These are phyloP conservation scores for Sparassis latifolia DNA, from an alignment of 1,284 basidiomycete species.

Conservation along the genomic window DNA sequence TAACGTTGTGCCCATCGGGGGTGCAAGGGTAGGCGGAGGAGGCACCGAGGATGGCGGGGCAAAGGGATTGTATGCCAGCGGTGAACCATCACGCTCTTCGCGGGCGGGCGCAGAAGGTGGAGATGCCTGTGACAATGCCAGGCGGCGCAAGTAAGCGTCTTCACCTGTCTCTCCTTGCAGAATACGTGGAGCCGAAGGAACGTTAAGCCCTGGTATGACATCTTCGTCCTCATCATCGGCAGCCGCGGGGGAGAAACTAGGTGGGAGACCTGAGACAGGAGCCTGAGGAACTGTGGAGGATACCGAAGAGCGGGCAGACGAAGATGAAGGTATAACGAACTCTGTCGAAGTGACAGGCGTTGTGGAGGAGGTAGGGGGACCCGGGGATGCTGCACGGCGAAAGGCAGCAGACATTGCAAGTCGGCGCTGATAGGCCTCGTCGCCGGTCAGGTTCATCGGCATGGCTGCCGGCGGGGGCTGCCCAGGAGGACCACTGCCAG, in stretches of 20 bases:
- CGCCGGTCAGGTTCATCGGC: conserved; percentile 40
- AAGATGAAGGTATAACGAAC: neutral
- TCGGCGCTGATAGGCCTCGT: conserved; percentile 54
- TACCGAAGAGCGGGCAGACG: conserved; percentile 7
- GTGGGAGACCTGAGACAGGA: conserved; percentile 11
- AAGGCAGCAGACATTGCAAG: conserved; percentile 39
- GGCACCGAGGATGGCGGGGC: conserved; percentile 48
- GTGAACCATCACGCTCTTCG: conserved; percentile 23
- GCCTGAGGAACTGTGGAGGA: conserved; percentile 5
- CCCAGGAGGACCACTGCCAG: conserved; percentile 23
- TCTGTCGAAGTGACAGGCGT: conserved; percentile 11
- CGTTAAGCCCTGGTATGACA: conserved; percentile 24
- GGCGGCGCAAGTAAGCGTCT: conserved; percentile 59
- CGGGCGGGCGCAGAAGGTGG: conserved; percentile 23
- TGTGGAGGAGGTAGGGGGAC: conserved; percentile 3
- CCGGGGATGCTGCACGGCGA: conserved; percentile 10
- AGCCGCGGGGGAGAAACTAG: conserved; percentile 5
- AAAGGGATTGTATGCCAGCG: conserved; percentile 60
- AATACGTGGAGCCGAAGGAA: conserved; percentile 15
- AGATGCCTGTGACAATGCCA: conserved; percentile 44
- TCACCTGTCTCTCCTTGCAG: conserved; percentile 45
- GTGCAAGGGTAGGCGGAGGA: conserved; percentile 50
- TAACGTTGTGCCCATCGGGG: conserved; percentile 28
- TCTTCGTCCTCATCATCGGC: conserved; percentile 19
- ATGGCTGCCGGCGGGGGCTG: conserved; percentile 19